These are phyloP conservation scores for Alternaria ethzedia DNA, from an alignment of 2,329 filamentous ascomycete species.

Conservation along the genomic window DNA sequence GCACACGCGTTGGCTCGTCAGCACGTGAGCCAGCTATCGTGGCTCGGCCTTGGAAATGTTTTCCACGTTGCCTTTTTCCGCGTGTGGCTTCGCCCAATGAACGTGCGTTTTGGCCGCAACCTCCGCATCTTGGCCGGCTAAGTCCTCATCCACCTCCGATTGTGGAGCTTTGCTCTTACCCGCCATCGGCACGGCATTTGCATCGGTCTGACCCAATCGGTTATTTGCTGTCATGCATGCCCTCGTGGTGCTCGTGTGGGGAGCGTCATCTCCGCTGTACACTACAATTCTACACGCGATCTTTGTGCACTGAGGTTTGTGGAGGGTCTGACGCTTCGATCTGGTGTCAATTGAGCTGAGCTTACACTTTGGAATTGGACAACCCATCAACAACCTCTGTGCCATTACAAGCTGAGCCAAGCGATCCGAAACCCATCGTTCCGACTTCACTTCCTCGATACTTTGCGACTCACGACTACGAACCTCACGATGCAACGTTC, in stretches of 20 bases:
- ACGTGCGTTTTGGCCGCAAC: conserved; percentile 11
- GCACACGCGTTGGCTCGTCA: background rate
- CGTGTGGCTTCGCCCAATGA: conserved; percentile 15
- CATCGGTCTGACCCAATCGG: conserved; percentile 32
- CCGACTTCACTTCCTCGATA: background rate
- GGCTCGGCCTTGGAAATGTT: conserved; percentile 23
- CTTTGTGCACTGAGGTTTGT: conserved; percentile 19
- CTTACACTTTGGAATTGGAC: background rate
- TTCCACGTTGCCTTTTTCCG: conserved; percentile 24
- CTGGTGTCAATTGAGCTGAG: conserved; percentile 7
- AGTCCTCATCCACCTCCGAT: conserved; percentile 31
- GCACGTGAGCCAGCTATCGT: conserved; percentile 2
- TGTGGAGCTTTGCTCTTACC: conserved; percentile 37
- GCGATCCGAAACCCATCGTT: background rate
- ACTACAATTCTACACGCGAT: conserved; percentile 1
- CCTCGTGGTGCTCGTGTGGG: conserved; percentile 39
- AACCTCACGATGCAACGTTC: conserved; percentile 41
- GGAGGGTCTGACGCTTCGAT: conserved; percentile 18
- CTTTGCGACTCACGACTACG: background rate
- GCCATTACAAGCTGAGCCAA: background rate
- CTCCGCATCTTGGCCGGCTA: conserved; percentile 29
- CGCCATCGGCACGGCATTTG: conserved; percentile 43
- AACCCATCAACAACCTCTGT: background rate
- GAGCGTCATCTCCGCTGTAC: conserved; percentile 32
- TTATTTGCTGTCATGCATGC: conserved; percentile 32